These are phyloP conservation scores for Margaritispora aquatica DNA, from an alignment of 495 filamentous ascomycete species.

Conservation along the genomic window DNA sequence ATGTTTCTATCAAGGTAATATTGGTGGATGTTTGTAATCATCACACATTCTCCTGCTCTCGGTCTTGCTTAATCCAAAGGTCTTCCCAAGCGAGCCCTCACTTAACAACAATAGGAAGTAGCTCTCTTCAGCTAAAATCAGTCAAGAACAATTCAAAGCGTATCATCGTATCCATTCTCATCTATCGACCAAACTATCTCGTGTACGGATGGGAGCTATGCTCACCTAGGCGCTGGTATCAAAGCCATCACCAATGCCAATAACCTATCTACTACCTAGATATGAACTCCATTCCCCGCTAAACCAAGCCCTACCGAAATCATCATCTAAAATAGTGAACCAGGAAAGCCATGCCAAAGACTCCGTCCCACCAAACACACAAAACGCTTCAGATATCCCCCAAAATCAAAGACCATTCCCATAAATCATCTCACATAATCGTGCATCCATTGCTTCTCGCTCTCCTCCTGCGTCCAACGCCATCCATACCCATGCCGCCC, in stretches of 20 bases:
- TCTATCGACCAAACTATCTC: background rate
- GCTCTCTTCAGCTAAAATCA: too few relatives aligned
- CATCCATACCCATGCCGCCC: constrained; percentile 38
- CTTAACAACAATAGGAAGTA: too few relatives aligned
- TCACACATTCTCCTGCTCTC: too few relatives aligned
- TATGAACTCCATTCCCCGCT: background rate
- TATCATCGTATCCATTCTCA: background rate
- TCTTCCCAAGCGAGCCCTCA: too few relatives aligned
- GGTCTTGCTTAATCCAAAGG: too few relatives aligned
- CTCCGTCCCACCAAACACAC: background rate
- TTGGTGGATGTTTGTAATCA: too few relatives aligned
- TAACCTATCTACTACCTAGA: too few relatives aligned
- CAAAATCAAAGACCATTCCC: background rate
- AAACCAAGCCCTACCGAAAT: background rate
- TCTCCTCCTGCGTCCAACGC: constrained; percentile 34
- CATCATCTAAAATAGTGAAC: background rate
- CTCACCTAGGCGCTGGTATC: too few relatives aligned
- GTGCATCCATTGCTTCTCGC: constrained; percentile 49
- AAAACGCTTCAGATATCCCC: background rate
- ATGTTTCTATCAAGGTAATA: too few relatives aligned
- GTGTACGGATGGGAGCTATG: too few relatives aligned
- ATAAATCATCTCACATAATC: constrained; percentile 42
- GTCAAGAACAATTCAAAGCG: too few relatives aligned
- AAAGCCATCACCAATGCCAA: too few relatives aligned
- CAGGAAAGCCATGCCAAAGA: background rate